Conservation (phyloP, 148 eudicot species). For the Amaranthus cruentus region DNA sequence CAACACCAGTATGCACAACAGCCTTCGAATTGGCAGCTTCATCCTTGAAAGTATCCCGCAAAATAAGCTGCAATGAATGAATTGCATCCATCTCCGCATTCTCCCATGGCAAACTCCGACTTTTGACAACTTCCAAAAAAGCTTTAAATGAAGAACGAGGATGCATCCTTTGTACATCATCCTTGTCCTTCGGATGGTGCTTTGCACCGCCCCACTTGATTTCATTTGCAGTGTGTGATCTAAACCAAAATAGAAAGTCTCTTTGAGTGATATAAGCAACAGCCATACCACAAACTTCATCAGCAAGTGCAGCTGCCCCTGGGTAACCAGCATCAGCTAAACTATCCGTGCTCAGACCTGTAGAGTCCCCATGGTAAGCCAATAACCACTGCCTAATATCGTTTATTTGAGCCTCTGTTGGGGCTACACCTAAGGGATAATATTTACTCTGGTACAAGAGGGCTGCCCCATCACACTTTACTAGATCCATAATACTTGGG, state of each 20-base stretch:
- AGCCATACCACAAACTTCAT: slow-evolving; percentile 96
- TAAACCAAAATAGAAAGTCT: slow-evolving; percentile 90
- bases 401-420: slow-evolving; percentile 75
- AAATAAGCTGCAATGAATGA: slow-evolving; percentile 88
- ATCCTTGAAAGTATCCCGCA: slow-evolving; percentile 63
- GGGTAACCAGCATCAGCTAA: slow-evolving; percentile 87
- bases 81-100: slow-evolving; percentile 94
- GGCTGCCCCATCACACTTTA: slow-evolving; percentile 95
- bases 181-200: slow-evolving; percentile 89
- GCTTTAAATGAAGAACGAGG: slow-evolving; percentile 92
- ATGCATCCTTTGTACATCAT: slow-evolving; percentile 79
- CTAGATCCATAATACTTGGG: slow-evolving; percentile 88
- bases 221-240: slow-evolving; percentile 84
- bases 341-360: slow-evolving; percentile 93
- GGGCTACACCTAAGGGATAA: slow-evolving; percentile 74
- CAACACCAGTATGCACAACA: slow-evolving; percentile 37
- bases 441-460: slow-evolving; percentile 65
- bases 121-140: slow-evolving; percentile 84
- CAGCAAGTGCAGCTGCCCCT: slow-evolving; percentile 67
- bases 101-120: slow-evolving; percentile 86
- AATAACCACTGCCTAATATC: slow-evolving; percentile 81
- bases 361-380: slow-evolving; percentile 63
- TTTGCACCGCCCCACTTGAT: slow-evolving; percentile 97
- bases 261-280: slow-evolving; percentile 75
- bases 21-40: slow-evolving; percentile 46